Conservation (phyloP, 331 rosid genomes). For the Cydonia oblonga region DNA sequence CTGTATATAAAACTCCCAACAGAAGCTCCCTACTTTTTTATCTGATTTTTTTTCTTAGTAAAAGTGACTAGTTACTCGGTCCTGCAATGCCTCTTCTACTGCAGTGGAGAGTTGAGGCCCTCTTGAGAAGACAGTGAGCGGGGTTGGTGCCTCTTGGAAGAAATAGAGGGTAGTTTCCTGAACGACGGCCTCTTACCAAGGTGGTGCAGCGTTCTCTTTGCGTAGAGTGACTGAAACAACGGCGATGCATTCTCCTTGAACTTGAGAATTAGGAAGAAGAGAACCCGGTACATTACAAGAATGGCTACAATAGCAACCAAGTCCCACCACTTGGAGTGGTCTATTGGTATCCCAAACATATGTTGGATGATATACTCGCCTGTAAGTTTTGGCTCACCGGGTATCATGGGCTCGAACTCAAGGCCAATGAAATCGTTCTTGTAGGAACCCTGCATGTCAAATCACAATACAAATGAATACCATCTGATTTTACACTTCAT, state of each 20-base stretch:
- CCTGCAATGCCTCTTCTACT: conserved; percentile 4
- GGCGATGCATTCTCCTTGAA: conserved; percentile 82
- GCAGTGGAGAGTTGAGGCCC: conserved; percentile 80
- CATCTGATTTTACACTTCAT: neutral
- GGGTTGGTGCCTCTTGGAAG: conserved; percentile 73
- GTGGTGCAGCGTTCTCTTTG: conserved; percentile 47
- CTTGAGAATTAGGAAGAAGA: conserved; percentile 64
- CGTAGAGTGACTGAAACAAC: conserved; percentile 36
- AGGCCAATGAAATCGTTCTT: conserved; percentile 83
- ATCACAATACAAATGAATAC: neutral
- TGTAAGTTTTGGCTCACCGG: conserved; percentile 45
- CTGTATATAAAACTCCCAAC: conserved; percentile 22
- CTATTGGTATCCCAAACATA: conserved; percentile 46
- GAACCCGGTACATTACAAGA: conserved; percentile 43
- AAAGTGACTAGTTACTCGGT: neutral
- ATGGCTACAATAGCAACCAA: conserved; percentile 44
- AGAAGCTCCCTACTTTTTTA: conserved; percentile 20
- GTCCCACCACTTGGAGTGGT: conserved; percentile 89
- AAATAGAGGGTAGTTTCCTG: conserved; percentile 40
- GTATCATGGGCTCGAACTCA: conserved; percentile 57
- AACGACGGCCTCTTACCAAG: conserved; percentile 72
- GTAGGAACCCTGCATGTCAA: conserved; percentile 56
- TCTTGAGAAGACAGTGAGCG: conserved; percentile 81
- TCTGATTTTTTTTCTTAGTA: neutral
- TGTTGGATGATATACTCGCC: conserved; percentile 48